phyloP scores from a whole-genome alignment of 768 basidiomycete species.

The Suillus spraguei region DNA sequence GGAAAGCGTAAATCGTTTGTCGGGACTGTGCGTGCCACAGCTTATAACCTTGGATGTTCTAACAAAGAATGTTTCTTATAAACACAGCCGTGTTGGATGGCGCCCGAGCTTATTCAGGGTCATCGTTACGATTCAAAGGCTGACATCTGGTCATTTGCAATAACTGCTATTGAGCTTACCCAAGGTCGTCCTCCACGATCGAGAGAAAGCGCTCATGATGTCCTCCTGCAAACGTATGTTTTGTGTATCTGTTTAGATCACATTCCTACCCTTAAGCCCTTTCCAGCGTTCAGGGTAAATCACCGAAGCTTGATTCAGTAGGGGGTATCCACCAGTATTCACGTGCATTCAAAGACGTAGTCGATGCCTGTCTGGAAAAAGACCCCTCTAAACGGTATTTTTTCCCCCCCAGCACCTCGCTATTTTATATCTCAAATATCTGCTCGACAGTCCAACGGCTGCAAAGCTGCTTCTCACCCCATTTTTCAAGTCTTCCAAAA shows the following conservation, averaged over 20 bases:
- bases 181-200: conserved; percentile 88
- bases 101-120: conserved; percentile 89
- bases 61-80: not conserved
- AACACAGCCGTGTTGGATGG: conserved; percentile 90
- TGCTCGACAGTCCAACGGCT: conserved; percentile 64
- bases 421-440: not conserved
- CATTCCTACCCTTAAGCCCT: conserved; percentile 9
- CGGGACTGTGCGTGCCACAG: conserved; percentile 64
- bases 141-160: conserved; percentile 97
- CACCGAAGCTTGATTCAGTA: conserved; percentile 77
- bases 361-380: conserved; percentile 82
- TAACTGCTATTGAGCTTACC: conserved; percentile 89
- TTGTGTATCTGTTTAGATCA: conserved; percentile 6
- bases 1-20: conserved; percentile 92
- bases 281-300: conserved; percentile 68
- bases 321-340: conserved; percentile 77
- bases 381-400: conserved; percentile 75
- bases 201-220: conserved; percentile 69
- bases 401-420: not conserved
- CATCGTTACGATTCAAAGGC: conserved; percentile 82
- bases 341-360: conserved; percentile 78
- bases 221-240: conserved; percentile 73
- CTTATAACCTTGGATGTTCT: conserved; percentile 11
- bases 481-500: conserved; percentile 82
- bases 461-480: conserved; percentile 72